phyloP scores from a whole-genome alignment of 257 asterid species.

The Jacaranda copaia region DNA sequence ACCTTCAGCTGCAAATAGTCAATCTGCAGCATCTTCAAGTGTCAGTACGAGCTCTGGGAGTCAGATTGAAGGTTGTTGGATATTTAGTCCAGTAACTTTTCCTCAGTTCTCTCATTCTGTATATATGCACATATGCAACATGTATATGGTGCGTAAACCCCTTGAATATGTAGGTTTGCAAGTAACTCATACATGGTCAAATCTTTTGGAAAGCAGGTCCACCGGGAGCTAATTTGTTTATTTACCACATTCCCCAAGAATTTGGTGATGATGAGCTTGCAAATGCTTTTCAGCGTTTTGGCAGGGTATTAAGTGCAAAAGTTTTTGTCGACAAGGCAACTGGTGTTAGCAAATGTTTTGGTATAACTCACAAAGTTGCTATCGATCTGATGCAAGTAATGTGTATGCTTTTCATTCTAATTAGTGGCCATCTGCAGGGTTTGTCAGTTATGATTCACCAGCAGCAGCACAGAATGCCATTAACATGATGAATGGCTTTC shows the following conservation, averaged over 20 bases:
- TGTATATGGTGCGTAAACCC: not conserved
- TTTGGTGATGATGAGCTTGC: constrained; percentile 92
- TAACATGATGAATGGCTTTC: constrained; percentile 82
- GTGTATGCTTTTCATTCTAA: constrained; percentile 12
- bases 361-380: constrained; percentile 47
- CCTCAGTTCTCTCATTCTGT: not conserved
- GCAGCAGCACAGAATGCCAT: constrained; percentile 88
- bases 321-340: constrained; percentile 91
- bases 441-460: constrained; percentile 91
- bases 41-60: constrained; percentile 65
- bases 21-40: constrained; percentile 76
- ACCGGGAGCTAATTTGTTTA: constrained; percentile 90
- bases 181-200: constrained; percentile 29
- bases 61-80: constrained; percentile 79
- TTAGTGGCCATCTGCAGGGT: constrained; percentile 62
- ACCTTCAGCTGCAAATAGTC: constrained; percentile 60
- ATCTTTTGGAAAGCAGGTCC: constrained; percentile 73
- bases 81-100: not conserved
- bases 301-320: constrained; percentile 91
- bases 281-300: constrained; percentile 76
- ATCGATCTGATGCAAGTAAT: constrained; percentile 13
- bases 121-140: not conserved
- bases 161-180: constrained; percentile 6
- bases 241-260: constrained; percentile 96
- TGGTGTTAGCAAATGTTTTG: constrained; percentile 94